Conservation (phyloP, 202 grass and related monocot species). For the Dendrocalamus latiflorus region DNA sequence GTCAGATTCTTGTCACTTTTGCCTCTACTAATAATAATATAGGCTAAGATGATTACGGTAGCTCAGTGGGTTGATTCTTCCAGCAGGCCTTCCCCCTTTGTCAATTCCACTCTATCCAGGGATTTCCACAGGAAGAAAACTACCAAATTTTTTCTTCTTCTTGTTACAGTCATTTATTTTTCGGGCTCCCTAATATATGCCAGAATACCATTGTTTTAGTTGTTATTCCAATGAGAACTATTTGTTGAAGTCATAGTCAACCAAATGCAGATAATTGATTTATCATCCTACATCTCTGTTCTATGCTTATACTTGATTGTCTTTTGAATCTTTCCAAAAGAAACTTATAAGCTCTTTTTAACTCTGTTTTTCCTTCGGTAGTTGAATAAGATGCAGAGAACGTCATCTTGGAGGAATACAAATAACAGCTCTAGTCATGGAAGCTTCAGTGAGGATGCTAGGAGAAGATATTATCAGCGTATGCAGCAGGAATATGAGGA, state of each 20-base stretch:
- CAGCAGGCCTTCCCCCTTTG: background rate
- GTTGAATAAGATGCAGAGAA: slow-evolving; percentile 66
- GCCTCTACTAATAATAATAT: background rate
- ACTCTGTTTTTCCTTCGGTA: slow-evolving; percentile 21
- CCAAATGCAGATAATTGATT: background rate
- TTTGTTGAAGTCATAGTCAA: background rate
- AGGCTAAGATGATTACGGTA: background rate
- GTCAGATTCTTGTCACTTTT: background rate
- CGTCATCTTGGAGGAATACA: slow-evolving; percentile 63
- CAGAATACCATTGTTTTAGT: background rate
- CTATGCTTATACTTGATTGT: background rate
- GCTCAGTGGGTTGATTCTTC: background rate
- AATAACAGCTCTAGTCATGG: slow-evolving; percentile 43
- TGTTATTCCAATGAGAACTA: background rate
- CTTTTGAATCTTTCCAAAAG: background rate
- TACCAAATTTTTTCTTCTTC: background rate
- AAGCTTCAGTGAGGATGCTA: slow-evolving; percentile 77
- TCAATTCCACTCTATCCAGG: background rate
- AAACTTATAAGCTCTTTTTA: background rate
- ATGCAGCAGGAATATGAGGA: slow-evolving; percentile 97
- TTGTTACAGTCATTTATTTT: background rate
- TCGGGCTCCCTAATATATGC: background rate
- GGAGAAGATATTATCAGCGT: slow-evolving; percentile 79
- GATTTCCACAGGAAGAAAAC: background rate
- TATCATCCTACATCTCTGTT: background rate